These are phyloP conservation scores for Colletotrichum zoysiae DNA, from an alignment of 2,329 filamentous ascomycete genomes.

Conservation along the genomic window DNA sequence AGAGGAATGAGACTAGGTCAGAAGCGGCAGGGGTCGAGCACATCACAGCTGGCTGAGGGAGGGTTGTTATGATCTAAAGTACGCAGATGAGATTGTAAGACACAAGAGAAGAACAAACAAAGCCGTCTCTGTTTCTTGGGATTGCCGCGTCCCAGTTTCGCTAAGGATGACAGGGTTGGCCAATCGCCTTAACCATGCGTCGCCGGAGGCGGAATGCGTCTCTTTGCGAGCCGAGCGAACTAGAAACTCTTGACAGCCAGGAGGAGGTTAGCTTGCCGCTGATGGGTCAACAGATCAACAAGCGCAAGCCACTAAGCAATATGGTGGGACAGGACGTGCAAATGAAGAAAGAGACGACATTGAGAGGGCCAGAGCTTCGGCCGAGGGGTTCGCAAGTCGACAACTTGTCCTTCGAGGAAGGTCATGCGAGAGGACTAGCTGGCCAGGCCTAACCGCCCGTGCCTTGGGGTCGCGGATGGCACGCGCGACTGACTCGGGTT, in stretches of 20 bases:
- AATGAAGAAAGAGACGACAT: background rate
- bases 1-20: background rate
- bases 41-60: background rate
- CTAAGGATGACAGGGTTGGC: background rate
- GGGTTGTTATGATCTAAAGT: background rate
- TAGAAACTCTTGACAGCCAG: background rate
- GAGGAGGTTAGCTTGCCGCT: background rate
- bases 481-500: conserved; percentile 26
- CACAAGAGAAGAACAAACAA: too few relatives aligned
- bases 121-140: background rate
- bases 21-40: background rate
- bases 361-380: background rate
- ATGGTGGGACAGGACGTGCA: background rate
- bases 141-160: background rate
- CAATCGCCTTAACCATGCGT: background rate
- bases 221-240: background rate
- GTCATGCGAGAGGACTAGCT: background rate
- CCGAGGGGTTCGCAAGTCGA: background rate
- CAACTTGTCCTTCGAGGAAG: background rate
- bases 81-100: background rate
- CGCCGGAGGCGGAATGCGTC: background rate
- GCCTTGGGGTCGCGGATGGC: background rate
- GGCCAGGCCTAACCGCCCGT: conserved; percentile 4
- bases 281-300: background rate
- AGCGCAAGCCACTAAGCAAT: conserved; percentile 5